Percentiles rank a stretch among this genome's conserved stretches.
Evolutionary conservation across 202 grass and related monocot species (phyloP).

Genomic region (Cymbopogon flexuosus): DNA sequence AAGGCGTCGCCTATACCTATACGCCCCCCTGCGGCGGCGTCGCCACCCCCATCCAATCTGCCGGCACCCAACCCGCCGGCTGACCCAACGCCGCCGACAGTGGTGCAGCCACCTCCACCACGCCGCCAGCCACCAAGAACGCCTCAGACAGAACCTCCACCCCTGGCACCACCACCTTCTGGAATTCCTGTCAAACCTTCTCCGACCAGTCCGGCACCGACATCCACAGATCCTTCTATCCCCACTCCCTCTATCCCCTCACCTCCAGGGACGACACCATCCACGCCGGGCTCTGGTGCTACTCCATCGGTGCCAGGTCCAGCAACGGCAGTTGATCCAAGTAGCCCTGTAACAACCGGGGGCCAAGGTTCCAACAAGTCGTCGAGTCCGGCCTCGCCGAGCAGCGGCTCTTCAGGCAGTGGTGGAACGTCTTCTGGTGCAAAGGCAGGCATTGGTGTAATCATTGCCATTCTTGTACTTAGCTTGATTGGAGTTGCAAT

Average conservation of each 20-base stretch:
- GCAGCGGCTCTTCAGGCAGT: not conserved
- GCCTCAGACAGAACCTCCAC: constrained; percentile 20
- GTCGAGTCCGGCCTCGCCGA: not conserved
- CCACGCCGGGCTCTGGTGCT: not conserved
- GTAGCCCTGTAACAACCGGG: not conserved
- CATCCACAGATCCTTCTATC: constrained; percentile 20
- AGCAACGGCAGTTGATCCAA: not conserved
- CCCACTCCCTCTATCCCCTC: constrained; percentile 28
- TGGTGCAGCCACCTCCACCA: constrained; percentile 28
- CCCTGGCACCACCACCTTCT: constrained; percentile 37
- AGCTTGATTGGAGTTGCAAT: constrained; percentile 54
- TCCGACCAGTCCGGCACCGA: constrained; percentile 28
- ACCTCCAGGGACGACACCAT: constrained; percentile 2
- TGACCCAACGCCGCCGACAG: constrained; percentile 24
- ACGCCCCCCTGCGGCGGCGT: constrained; percentile 11
- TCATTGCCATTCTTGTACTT: constrained; percentile 44
- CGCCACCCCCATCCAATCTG: constrained; percentile 29
- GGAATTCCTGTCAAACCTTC: constrained; percentile 27
- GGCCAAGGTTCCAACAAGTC: constrained; percentile 32
- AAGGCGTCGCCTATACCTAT: constrained; percentile 37
- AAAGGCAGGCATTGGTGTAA: constrained; percentile 41
- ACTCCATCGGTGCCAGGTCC: constrained; percentile 24
- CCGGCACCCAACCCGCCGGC: constrained; percentile 36
- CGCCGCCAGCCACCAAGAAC: constrained; percentile 17
- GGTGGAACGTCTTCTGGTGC: constrained; percentile 35